Conservation (phyloP, 257 asterid genomes). For the Jacaranda copaia region DNA sequence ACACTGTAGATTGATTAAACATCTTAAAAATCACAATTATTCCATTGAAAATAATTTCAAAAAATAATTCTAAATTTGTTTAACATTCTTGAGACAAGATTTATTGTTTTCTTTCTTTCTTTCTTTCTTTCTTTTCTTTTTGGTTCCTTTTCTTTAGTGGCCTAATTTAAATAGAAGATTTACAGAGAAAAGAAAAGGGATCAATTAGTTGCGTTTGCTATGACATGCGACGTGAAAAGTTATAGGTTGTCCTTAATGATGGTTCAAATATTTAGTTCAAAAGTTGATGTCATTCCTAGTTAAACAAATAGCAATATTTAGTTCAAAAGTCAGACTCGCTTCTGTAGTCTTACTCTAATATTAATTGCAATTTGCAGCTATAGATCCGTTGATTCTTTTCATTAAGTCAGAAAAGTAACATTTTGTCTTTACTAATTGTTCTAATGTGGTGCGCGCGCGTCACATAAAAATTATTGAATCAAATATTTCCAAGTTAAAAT, state of each 20-base stretch:
- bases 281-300: neutral
- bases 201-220: constrained; percentile 22
- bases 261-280: constrained; percentile 24
- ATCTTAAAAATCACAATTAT: too few relatives aligned
- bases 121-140: too few relatives aligned
- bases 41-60: too few relatives aligned
- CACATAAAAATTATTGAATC: constrained; percentile 12
- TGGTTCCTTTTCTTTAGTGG: too few relatives aligned
- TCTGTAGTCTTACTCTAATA: neutral
- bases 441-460: neutral
- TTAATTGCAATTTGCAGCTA: neutral
- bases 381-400: neutral
- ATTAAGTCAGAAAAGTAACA: constrained; percentile 21
- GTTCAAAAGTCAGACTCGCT: too few relatives aligned
- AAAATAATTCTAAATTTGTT: too few relatives aligned
- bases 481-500: neutral
- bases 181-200: neutral
- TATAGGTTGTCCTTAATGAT: constrained; percentile 24
- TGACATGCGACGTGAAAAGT: constrained; percentile 32
- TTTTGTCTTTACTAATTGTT: constrained; percentile 37
- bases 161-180: neutral
- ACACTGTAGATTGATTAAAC: too few relatives aligned
- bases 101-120: too few relatives aligned
- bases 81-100: too few relatives aligned
- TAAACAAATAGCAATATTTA: neutral